A percentile compares a stretch with the other conserved stretches of the same genome.
Evolutionary conservation across 129 eudicot species (phyloP).

Genomic region (Helichrysum umbraculigerum): DNA sequence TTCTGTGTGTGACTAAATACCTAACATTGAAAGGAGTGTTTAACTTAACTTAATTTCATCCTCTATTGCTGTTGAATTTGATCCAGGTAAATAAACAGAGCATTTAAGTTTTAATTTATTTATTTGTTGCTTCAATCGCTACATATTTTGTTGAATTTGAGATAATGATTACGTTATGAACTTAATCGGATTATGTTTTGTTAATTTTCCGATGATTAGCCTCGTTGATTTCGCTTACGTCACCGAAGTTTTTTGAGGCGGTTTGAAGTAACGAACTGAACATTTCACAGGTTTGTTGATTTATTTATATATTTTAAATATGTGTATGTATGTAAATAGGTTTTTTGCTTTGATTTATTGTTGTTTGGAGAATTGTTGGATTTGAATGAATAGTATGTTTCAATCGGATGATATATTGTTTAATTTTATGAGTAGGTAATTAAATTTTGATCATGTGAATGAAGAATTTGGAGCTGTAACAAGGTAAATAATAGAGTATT

Average conservation of each 20-base stretch:
- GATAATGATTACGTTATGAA: not conserved
- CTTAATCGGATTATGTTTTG: conserved; percentile 1
- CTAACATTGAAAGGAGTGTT: conserved; percentile 32
- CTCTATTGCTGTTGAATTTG: not conserved
- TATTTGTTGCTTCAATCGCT: not conserved
- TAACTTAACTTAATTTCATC: conserved; percentile 5
- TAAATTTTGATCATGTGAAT: not conserved
- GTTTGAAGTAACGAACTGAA: not conserved
- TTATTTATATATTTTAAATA: not conserved
- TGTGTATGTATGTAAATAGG: not conserved
- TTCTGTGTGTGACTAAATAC: conserved; percentile 31
- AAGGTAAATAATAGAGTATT: not conserved
- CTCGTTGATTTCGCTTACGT: not conserved
- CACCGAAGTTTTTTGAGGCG: not conserved
- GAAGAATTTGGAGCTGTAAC: conserved; percentile 9
- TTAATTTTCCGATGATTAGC: not conserved
- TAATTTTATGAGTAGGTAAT: not conserved
- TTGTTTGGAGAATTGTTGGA: not conserved
- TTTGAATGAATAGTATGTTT: conserved; percentile 12
- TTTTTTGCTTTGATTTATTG: not conserved
- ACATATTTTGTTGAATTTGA: not conserved
- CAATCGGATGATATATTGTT: not conserved
- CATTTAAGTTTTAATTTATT: conserved; percentile 8
- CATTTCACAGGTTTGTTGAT: not conserved
- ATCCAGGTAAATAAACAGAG: conserved; percentile 21